phyloP scores from a whole-genome alignment of 1,139 yeast species.

The Citeromyces hawaiiensis region DNA sequence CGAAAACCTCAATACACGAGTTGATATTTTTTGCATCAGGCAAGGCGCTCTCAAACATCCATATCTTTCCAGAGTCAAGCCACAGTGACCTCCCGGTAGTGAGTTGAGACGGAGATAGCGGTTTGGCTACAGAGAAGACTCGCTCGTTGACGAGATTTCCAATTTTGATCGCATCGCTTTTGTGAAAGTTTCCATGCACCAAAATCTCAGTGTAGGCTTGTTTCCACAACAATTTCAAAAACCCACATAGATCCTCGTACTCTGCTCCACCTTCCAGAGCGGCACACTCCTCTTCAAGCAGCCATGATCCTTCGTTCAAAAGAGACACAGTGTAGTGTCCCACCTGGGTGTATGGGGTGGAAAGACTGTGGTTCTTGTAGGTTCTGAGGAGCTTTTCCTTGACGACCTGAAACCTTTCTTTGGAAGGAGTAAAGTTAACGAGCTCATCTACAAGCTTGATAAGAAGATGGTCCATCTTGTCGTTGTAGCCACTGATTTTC shows the following conservation, averaged over 20 bases:
- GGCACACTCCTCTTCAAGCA: slow-evolving; percentile 42
- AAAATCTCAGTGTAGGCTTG: slow-evolving; percentile 55
- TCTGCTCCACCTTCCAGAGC: slow-evolving; percentile 19
- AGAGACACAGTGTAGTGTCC: slow-evolving; percentile 48
- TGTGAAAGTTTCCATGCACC: slow-evolving; percentile 65
- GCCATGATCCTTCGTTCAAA: slow-evolving; percentile 60
- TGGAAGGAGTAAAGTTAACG: slow-evolving; percentile 34
- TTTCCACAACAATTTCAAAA: slow-evolving; percentile 29
- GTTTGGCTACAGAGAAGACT: slow-evolving; percentile 6
- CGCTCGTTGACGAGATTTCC: slow-evolving; percentile 24
- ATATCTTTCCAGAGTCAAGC: slow-evolving; percentile 28
- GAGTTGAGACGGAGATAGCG: slow-evolving; percentile 20
- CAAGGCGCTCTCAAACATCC: slow-evolving; percentile 36
- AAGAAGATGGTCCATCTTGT: slow-evolving; percentile 55
- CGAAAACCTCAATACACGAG: slow-evolving; percentile 70
- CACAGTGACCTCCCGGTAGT: slow-evolving; percentile 35
- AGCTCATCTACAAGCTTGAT: slow-evolving; percentile 45
- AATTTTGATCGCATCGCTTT: slow-evolving; percentile 39
- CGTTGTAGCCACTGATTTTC: slow-evolving; percentile 68
- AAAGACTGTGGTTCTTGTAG: slow-evolving; percentile 57
- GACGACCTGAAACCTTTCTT: slow-evolving; percentile 48
- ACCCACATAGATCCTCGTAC: slow-evolving; percentile 35
- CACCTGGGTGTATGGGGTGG: slow-evolving; percentile 66
- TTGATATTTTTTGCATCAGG: slow-evolving; percentile 66
- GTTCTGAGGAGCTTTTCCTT: slow-evolving; percentile 53